Percentiles rank a stretch among this genome's conserved stretches.
Conservation (phyloP, 306 rosid species). For the Gastrolobium bilobum region DNA sequence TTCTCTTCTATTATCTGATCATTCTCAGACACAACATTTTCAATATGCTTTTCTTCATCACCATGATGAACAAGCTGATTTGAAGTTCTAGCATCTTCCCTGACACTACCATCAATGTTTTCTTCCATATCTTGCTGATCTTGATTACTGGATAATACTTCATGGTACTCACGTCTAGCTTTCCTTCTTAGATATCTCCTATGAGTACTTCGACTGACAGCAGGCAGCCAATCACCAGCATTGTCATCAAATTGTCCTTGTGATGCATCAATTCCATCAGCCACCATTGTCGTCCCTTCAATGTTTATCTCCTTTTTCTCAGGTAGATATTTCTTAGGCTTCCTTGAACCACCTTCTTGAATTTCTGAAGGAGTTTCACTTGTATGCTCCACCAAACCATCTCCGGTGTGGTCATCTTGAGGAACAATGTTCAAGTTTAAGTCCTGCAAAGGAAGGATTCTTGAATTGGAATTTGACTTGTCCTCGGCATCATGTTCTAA, state of each 20-base stretch:
- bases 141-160: slow-evolving; percentile 60
- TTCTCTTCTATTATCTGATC: slow-evolving; percentile 50
- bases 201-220: slow-evolving; percentile 90
- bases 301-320: slow-evolving; percentile 74
- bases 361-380: slow-evolving; percentile 56
- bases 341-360: slow-evolving; percentile 54
- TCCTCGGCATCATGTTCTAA: slow-evolving; percentile 66
- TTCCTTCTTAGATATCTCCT: slow-evolving; percentile 85
- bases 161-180: slow-evolving; percentile 71
- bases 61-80: slow-evolving; percentile 46
- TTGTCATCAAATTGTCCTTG: slow-evolving; percentile 70
- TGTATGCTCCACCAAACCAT: slow-evolving; percentile 47
- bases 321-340: slow-evolving; percentile 60
- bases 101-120: slow-evolving; percentile 36
- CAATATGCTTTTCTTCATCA: slow-evolving; percentile 44
- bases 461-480: slow-evolving; percentile 55
- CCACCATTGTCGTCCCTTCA: slow-evolving; percentile 83
- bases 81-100: slow-evolving; percentile 52
- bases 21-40: slow-evolving; percentile 50
- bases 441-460: slow-evolving; percentile 86
- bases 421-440: slow-evolving; percentile 68
- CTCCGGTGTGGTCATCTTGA: slow-evolving; percentile 59
- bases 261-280: slow-evolving; percentile 85
- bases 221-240: slow-evolving; percentile 88
- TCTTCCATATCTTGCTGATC: slow-evolving; percentile 57